Base-by-base conservation (phyloP, 805 yeast genomes). In the Clavispora vitiphila region DNA sequence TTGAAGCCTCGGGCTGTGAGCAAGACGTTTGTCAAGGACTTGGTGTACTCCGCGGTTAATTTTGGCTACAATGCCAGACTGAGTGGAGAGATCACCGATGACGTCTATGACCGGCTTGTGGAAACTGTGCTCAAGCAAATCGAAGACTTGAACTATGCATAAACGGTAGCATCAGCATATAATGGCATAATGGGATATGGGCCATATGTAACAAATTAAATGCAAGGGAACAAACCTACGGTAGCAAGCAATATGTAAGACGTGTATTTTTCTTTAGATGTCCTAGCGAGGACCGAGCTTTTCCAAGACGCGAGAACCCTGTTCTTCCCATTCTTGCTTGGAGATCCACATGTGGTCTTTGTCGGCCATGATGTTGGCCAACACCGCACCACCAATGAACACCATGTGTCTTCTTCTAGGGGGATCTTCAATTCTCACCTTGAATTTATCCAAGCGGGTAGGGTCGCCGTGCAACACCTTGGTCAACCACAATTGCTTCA, bases 401-500 rank as follows among this genome's bases (percentile, higher is more conserved):
- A 93, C 99, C 97, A 93, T 91, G 65, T 93, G 96, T 63, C 90
- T 85, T 74, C 99, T 88, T 73, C 98, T 81, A 53, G 99, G 99
- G 32, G 99, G 98, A 64, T 93, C 98, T 65, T 93, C 98, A 56
- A 93, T 93, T 67, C 91, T 80, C 31, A 93, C 96, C 67, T 93
- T 93, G 69, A 93, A 91, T 66, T 90, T 90, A 47, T 79, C 86
- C 51, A 93, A 74, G 58, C 98, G 77, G 14, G 88, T 59, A 21
- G 97, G 81, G 65, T 93, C 96, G 39, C 89, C 89, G 50, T 83
- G 80, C 46, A 93, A 77, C 15, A 93, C 96, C 58, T 81, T 79
- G 2, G 95, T 82, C 52, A 86, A 81, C 98, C 98, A 93, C 54
- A 87, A 80, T 65, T 93, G 99, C 68, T 93, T 93, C 65, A 93